A percentile compares a stretch with the other conserved stretches of the same genome.
phyloP scores from a whole-genome alignment of 2,329 filamentous ascomycete genomes.

The Sclerotinia subarctica region DNA sequence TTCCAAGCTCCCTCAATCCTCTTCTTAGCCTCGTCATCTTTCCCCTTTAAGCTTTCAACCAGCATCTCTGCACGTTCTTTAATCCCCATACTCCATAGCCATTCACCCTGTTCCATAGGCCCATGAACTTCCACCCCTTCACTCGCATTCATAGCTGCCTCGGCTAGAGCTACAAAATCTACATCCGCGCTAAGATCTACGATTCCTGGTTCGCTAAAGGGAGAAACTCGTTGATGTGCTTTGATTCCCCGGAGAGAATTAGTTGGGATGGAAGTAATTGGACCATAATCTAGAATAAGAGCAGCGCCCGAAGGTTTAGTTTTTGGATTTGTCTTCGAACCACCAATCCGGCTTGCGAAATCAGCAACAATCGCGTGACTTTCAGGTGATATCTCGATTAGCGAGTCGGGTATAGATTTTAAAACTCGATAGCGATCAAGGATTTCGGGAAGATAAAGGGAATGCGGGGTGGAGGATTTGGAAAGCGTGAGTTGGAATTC shows the following conservation, averaged over 20 bases:
- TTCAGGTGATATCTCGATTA: slow-evolving; percentile 89
- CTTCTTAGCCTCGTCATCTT: slow-evolving; percentile 49
- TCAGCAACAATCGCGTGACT: slow-evolving; percentile 75
- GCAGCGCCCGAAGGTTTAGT: slow-evolving; percentile 72
- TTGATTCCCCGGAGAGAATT: slow-evolving; percentile 91
- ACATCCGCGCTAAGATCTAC: slow-evolving; percentile 92
- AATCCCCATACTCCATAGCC: slow-evolving; percentile 79
- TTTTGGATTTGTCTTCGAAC: slow-evolving; percentile 55
- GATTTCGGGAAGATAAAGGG: slow-evolving; percentile 77
- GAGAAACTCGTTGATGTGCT: slow-evolving; percentile 70
- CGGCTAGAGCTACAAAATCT: slow-evolving; percentile 83
- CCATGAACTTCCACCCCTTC: slow-evolving; percentile 87
- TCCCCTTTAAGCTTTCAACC: slow-evolving; percentile 45
- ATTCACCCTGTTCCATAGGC: slow-evolving; percentile 79
- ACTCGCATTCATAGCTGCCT: slow-evolving; percentile 72
- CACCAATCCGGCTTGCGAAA: slow-evolving; percentile 82
- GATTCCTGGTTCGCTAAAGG: slow-evolving; percentile 74
- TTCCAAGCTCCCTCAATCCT: slow-evolving; percentile 73
- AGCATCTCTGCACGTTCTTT: slow-evolving; percentile 70
- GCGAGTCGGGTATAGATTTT: slow-evolving; percentile 61
- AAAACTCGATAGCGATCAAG: slow-evolving; percentile 77
- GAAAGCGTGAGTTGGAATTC: slow-evolving; percentile 88
- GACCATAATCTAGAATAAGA: slow-evolving; percentile 94
- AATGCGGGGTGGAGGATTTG: slow-evolving; percentile 73
- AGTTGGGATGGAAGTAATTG: slow-evolving; percentile 70